These are phyloP conservation scores for Adansonia gregorii DNA, from an alignment of 441 rosid genomes.

Conservation along the genomic window DNA sequence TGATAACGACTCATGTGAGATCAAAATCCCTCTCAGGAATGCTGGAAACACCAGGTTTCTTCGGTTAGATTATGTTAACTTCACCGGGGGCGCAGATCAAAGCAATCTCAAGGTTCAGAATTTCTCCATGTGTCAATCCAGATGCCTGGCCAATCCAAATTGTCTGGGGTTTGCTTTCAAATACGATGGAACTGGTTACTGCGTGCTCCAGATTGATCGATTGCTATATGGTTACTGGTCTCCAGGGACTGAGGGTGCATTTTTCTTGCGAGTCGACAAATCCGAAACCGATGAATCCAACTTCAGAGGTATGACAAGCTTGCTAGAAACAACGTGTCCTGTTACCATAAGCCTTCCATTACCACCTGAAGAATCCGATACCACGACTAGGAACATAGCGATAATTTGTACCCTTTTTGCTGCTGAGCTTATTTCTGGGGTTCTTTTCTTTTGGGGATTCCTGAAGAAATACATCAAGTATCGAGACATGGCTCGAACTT, in stretches of 20 bases:
- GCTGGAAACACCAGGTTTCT: constrained; percentile 42
- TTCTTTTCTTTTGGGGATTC: constrained; percentile 60
- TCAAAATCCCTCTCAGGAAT: constrained; percentile 34
- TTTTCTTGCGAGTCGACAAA: constrained; percentile 53
- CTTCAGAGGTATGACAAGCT: constrained; percentile 55
- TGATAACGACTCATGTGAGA: constrained; percentile 34
- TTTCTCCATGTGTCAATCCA: constrained; percentile 42
- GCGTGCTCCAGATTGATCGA: constrained; percentile 49
- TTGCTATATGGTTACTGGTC: constrained; percentile 66
- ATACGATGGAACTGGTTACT: constrained; percentile 56
- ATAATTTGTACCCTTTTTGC: constrained; percentile 61
- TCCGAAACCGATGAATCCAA: constrained; percentile 43
- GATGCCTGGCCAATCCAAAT: constrained; percentile 31
- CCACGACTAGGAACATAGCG: constrained; percentile 53
- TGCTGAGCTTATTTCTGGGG: constrained; percentile 63
- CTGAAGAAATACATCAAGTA: constrained; percentile 70
- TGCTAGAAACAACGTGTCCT: constrained; percentile 61
- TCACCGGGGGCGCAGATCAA: constrained; percentile 50
- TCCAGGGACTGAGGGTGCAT: constrained; percentile 47
- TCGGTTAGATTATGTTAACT: constrained; percentile 65
- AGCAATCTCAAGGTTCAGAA: constrained; percentile 33
- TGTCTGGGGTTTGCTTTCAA: constrained; percentile 62
- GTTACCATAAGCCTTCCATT: constrained; percentile 55
- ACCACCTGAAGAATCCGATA: constrained; percentile 53
- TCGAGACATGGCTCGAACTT: constrained; percentile 71